Percentiles rank a stretch among this genome's conserved stretches.
phyloP scores from a whole-genome alignment of 2,329 filamentous ascomycete genomes.

The Ceratocystis diversiconidia region DNA sequence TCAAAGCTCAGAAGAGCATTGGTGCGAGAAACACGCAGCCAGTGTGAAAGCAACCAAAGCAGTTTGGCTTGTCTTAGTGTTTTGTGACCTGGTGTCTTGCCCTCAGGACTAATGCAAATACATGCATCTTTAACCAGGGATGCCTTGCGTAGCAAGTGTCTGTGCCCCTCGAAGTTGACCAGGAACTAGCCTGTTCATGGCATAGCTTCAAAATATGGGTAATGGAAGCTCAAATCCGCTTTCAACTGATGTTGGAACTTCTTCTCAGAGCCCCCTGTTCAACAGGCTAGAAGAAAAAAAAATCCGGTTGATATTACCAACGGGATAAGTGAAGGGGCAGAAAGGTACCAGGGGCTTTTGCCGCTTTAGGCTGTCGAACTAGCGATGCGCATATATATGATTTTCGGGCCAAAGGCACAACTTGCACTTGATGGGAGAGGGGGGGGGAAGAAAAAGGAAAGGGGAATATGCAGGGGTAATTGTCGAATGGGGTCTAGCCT shows the following conservation, averaged over 20 bases:
- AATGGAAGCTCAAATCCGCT: neutral
- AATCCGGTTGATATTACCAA: neutral
- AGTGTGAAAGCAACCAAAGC: neutral
- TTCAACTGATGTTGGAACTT: slow-evolving; percentile 6
- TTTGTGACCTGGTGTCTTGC: neutral
- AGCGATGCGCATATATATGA: slow-evolving; percentile 2
- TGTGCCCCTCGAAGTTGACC: neutral
- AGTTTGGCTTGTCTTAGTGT: neutral
- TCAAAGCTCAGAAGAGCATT: slow-evolving; percentile 4
- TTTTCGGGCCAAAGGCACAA: neutral
- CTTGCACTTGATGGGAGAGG: neutral
- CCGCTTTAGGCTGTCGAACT: neutral
- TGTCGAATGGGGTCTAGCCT: neutral
- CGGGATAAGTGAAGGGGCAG: neutral
- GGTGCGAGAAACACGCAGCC: neutral
- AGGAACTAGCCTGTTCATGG: neutral
- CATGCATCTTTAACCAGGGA: neutral
- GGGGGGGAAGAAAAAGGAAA: neutral
- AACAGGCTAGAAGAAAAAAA: neutral
- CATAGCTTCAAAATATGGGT: neutral
- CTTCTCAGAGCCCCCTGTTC: neutral
- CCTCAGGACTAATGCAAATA: neutral
- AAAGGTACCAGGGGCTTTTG: slow-evolving; percentile 7
- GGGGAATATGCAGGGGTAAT: slow-evolving; percentile 6
- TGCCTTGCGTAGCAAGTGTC: neutral